Conservation (phyloP, 495 filamentous ascomycete species). For the Neurospora sp. region DNA sequence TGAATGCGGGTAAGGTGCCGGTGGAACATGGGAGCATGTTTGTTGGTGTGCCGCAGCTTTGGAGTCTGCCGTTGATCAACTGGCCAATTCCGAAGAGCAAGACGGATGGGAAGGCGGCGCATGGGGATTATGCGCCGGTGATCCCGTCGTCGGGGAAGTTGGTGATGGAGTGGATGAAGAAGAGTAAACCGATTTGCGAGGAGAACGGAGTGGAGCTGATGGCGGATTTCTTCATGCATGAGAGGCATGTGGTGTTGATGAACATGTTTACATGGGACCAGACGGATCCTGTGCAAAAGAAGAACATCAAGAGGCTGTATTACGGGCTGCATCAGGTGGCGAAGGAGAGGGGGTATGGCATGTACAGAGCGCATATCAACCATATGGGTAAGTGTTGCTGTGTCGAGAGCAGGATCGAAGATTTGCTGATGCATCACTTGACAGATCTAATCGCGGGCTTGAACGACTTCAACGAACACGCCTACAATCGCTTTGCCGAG, state of each 20-base stretch:
- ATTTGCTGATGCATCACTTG: not conserved
- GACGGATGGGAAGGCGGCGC: constrained; percentile 24
- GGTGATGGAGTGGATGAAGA: constrained; percentile 29
- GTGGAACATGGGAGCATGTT: constrained; percentile 27
- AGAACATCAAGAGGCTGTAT: constrained; percentile 20
- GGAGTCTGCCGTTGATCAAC: constrained; percentile 32
- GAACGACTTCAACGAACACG: constrained; percentile 35
- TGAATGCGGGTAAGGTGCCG: constrained; percentile 29
- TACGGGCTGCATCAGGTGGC: constrained; percentile 25
- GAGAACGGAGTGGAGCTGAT: constrained; percentile 32
- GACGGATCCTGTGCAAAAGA: constrained; percentile 22
- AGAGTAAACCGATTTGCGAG: constrained; percentile 26
- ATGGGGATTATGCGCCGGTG: constrained; percentile 34
- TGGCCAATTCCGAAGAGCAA: constrained; percentile 21
- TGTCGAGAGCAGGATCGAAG: not conserved
- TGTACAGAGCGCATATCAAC: constrained; percentile 33
- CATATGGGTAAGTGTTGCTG: constrained; percentile 28
- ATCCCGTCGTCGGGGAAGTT: constrained; percentile 28
- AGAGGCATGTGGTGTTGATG: constrained; percentile 31
- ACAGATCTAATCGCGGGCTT: constrained; percentile 30
- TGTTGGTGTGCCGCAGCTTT: constrained; percentile 30
- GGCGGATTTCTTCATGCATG: constrained; percentile 37
- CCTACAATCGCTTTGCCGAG: constrained; percentile 32
- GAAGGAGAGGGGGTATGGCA: constrained; percentile 29
- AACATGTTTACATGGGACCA: constrained; percentile 37